Base-by-base conservation (phyloP, 2,329 filamentous ascomycete species). In the Aspergillus puulaauensis region DNA sequence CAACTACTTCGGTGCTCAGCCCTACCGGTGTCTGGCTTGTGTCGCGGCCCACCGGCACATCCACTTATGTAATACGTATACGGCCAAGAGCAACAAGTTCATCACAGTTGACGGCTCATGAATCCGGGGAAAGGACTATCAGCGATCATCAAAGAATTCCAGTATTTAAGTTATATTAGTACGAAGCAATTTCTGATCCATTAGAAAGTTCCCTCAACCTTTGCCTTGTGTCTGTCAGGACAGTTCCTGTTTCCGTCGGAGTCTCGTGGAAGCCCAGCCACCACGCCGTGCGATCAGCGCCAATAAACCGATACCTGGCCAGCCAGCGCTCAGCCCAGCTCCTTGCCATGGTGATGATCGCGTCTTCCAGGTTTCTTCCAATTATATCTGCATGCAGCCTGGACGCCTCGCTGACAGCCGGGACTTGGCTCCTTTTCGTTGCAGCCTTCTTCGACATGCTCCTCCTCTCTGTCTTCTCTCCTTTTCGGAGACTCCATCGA, bases 351-450 rank as follows among this genome's bases (percentile, higher is more conserved):
- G 27, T 17, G 31, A 54, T 47, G 23, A 54, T 47, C 33, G 27
- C 31, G 43, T 19, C 39, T 37, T 24, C 23, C 27, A 11, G 27
- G 9, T 9, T 19, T 46, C 43, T 48, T 54, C 52, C 52, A 48
- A 54, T 54, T 27, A 54, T 54, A 54, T 31, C 35, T 47, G 52
- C 43, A 46, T 47, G 43, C 44, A 41, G 21, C 15, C 44, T 41
- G 52, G 52, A 40, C 52, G 52, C 52, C 44, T 54, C 33, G 52
- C 33, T 39, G 11, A 27, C 35, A 24, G 33, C n/a, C 17, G 21
- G 21, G 41, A 46, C 51, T 53, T 27, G 50, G 50, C 50, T 46
- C 21, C 14, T 46, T n/a, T 23, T 33, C 27, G 51, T 45, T 23
- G 31, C 6, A 17, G 33, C 44, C 44, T 54, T 54, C 19, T 21